Conservation (phyloP, 2,329 filamentous ascomycete genomes). For the Ophiosphaerella herpotricha region DNA sequence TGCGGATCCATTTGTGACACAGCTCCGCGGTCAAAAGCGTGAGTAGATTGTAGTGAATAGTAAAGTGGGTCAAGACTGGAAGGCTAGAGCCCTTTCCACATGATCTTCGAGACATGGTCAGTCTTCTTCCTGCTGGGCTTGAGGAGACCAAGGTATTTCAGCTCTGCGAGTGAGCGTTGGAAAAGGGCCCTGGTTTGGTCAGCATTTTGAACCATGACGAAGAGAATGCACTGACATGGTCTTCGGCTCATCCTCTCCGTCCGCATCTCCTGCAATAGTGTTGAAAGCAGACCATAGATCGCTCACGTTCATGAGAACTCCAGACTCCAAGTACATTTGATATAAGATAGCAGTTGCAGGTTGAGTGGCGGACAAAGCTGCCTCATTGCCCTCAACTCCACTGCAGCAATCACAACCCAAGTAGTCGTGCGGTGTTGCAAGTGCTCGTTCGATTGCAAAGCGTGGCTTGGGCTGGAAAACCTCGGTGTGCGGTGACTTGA, state of each 20-base stretch:
- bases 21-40: constrained; percentile 54
- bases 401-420: constrained; percentile 72
- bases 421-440: constrained; percentile 76
- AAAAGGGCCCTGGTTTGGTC: constrained; percentile 66
- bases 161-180: constrained; percentile 81
- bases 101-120: constrained; percentile 86
- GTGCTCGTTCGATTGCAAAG: constrained; percentile 70
- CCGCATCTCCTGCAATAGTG: constrained; percentile 61
- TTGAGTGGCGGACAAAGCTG: constrained; percentile 61
- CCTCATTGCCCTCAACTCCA: constrained; percentile 44
- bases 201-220: not conserved
- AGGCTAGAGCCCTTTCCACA: constrained; percentile 72
- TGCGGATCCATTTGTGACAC: constrained; percentile 79
- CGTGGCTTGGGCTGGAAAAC: constrained; percentile 77
- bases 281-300: constrained; percentile 81
- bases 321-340: constrained; percentile 77
- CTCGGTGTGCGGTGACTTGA: constrained; percentile 69
- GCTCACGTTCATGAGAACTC: constrained; percentile 75
- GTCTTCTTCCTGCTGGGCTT: constrained; percentile 89
- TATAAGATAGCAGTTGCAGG: constrained; percentile 76
- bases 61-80: constrained; percentile 4
- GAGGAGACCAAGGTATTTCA: constrained; percentile 83
- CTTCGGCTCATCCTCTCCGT: constrained; percentile 53
- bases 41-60: constrained; percentile 7
- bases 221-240: constrained; percentile 48